These are phyloP conservation scores for Madurella mycetomatis DNA, from an alignment of 2,329 filamentous ascomycete species.

Conservation along the genomic window DNA sequence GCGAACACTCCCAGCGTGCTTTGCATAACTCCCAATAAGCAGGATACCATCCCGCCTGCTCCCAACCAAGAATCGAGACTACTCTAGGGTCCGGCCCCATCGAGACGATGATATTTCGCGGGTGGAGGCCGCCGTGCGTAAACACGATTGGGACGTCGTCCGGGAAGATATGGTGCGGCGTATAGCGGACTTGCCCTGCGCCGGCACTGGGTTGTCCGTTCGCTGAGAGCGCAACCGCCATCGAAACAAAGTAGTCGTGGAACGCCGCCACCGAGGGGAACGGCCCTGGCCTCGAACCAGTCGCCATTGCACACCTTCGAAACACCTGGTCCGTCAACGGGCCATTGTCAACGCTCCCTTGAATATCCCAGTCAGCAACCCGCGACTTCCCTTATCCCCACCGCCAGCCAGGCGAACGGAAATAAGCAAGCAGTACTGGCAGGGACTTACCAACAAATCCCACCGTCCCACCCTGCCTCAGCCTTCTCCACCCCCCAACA, in stretches of 20 bases:
- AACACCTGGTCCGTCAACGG: conserved; percentile 17
- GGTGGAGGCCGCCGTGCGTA: conserved; percentile 19
- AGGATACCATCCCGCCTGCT: conserved; percentile 23
- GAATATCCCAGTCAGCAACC: background rate
- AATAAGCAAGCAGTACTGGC: background rate
- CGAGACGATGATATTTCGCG: conserved; percentile 20
- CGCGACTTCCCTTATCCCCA: background rate
- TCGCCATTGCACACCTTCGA: background rate
- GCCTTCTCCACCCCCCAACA: conserved; percentile 15
- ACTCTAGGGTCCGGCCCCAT: conserved; percentile 12
- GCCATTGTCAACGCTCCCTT: conserved; percentile 18
- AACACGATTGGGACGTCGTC: conserved; percentile 16
- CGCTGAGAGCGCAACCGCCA: conserved; percentile 14
- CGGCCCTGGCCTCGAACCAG: conserved; percentile 10
- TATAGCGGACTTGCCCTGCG: conserved; percentile 8
- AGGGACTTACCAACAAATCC: conserved; percentile 15
- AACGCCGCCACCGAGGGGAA: conserved; percentile 17
- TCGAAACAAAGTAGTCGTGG: conserved; percentile 20
- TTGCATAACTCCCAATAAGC: conserved; percentile 24
- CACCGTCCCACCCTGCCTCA: conserved; percentile 7
- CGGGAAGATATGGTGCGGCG: conserved; percentile 17
- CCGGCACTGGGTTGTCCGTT: background rate
- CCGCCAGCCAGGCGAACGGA: too few relatives aligned
- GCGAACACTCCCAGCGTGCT: conserved; percentile 15
- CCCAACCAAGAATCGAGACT: conserved; percentile 17